These are phyloP conservation scores for Bretschneidera sinensis DNA, from an alignment of 345 rosid genomes.

Conservation along the genomic window DNA sequence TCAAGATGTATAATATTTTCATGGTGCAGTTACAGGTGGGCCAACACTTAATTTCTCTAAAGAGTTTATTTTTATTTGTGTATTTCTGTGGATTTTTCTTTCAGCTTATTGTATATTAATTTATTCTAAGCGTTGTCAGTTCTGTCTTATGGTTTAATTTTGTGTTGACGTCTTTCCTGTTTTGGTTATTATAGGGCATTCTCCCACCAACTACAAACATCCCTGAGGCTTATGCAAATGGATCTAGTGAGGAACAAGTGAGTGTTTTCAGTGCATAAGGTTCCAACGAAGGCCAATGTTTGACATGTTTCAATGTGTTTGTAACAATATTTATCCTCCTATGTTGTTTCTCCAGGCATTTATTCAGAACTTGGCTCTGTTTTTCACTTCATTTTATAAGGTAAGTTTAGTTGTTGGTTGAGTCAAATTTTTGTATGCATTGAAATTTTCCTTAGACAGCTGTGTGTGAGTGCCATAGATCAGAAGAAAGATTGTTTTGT, in stretches of 20 bases:
- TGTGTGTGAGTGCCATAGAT: no score
- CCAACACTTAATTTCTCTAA: no score
- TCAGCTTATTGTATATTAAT: slow-evolving; percentile 1
- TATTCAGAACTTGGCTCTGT: slow-evolving; percentile 94
- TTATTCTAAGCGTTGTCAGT: not conserved
- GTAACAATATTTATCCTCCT: slow-evolving; percentile 1
- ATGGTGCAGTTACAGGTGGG: slow-evolving; percentile 83
- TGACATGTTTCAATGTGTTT: slow-evolving; percentile 3
- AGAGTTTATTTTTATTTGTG: not conserved
- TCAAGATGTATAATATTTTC: slow-evolving; percentile 74
- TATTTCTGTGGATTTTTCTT: not conserved
- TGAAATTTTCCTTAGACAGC: no score
- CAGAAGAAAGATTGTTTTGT: not conserved
- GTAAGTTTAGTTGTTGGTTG: slow-evolving; percentile 32
- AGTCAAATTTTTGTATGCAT: no score
- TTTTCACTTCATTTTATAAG: slow-evolving; percentile 96
- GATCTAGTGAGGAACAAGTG: slow-evolving; percentile 90
- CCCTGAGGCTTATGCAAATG: slow-evolving; percentile 88
- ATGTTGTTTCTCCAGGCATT: slow-evolving; percentile 65
- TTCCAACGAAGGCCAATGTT: slow-evolving; percentile 3
- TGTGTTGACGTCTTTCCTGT: slow-evolving; percentile 8
- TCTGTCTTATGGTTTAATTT: not conserved
- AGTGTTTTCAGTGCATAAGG: slow-evolving; percentile 15
- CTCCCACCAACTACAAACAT: slow-evolving; percentile 74
- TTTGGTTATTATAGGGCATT: slow-evolving; percentile 45